Base-by-base conservation (phyloP, 202 grass and related monocot species). In the Digitaria exilis region DNA sequence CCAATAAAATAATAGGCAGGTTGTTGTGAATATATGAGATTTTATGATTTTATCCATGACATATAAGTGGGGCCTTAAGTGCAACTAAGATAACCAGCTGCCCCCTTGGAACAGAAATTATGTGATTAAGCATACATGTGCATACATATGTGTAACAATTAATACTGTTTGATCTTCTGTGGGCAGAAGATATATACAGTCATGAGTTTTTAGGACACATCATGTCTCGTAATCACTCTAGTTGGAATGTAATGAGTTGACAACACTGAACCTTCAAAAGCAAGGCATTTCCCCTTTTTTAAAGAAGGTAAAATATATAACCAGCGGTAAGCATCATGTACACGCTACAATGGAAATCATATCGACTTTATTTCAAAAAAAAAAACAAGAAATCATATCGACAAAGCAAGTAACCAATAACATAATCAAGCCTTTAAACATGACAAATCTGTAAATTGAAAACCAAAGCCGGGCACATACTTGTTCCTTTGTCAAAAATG, bases 401-500 rank as follows among this genome's bases (percentile, higher is more conserved):
- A 78, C 21, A 78, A 70, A 66, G 14, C 31, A 67, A 55, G 43
- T 61, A 83, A 32, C 32, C 9, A 74, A 52, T 29, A 87, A 46
- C 34, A 68, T 16, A 86, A 75, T 29, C 39, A 83, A 60, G 24
- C 61, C 37, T 61, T 83, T 67, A 35, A 69, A 64, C 10, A 44
- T 62, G 26, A 8, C 34, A 67, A 42, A 44, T 25, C 35, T 16
- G 7, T 61, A 69, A 51, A 76, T 21, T 63, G 65, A 56, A 80
- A 83, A 65, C 35, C 57, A 62, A 77, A 78, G 71, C 59, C 84
- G 65, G 49, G 51, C 43, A 75, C 96, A 79, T 92, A 99, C 96
- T 96, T 81, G 93, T 87, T 71, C 61, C 76, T 85, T 94, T 96
- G 49, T 96, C 96, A 71, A 94, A 75, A 80, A 99, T 88, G 80